Conservation (phyloP, 176 grass and related monocot species). For the Phragmites australis region DNA sequence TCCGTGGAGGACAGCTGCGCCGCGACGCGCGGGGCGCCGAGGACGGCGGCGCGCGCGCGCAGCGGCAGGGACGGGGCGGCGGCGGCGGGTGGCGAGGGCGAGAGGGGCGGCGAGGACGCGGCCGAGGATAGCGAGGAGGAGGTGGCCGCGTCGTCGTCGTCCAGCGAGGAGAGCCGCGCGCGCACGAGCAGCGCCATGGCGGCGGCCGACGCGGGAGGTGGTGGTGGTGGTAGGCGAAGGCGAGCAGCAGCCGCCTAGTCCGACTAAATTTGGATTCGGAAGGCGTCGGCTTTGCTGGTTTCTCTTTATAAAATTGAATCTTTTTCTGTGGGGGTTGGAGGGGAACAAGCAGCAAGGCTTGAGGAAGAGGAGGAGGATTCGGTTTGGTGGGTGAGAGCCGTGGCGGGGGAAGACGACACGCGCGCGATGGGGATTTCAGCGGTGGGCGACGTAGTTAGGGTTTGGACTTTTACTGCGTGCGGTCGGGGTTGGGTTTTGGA, state of each 20-base stretch:
- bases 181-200: conserved; percentile 50
- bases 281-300: neutral
- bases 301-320: neutral
- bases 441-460: neutral
- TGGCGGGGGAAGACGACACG: neutral
- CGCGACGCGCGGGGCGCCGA: conserved; percentile 40
- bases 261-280: conserved; percentile 13
- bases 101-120: conserved; percentile 32
- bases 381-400: neutral
- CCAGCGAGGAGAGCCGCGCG: conserved; percentile 45
- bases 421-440: neutral
- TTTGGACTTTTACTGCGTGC: conserved; percentile 23
- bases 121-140: conserved; percentile 43
- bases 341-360: neutral
- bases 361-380: neutral
- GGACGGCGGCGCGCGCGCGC: neutral
- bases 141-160: conserved; percentile 22
- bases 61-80: neutral
- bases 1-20: conserved; percentile 46
- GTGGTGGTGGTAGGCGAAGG: neutral
- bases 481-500: neutral
- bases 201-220: neutral
- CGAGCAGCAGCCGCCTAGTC: neutral
- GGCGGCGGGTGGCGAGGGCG: conserved; percentile 26
- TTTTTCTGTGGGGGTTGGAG: neutral